These are phyloP conservation scores for Bretschneidera sinensis DNA, from an alignment of 345 rosid species.

Conservation along the genomic window DNA sequence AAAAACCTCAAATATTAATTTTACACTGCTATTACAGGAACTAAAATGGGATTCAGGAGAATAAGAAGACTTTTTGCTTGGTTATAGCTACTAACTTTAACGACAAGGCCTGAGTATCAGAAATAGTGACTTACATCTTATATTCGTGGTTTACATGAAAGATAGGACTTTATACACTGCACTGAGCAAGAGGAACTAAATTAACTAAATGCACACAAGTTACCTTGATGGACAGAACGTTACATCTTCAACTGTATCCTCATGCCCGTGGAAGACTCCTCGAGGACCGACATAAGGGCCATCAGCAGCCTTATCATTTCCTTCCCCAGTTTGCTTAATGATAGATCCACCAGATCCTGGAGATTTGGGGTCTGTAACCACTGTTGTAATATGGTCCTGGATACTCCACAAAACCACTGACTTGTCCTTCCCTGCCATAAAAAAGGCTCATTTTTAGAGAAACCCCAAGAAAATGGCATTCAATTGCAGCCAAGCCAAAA, in stretches of 20 bases:
- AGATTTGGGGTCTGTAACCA: slow-evolving; percentile 65
- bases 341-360: slow-evolving; percentile 72
- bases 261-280: slow-evolving; percentile 87
- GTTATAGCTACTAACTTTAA: not conserved
- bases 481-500: not conserved
- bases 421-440: slow-evolving; percentile 85
- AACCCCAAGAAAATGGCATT: slow-evolving; percentile 12
- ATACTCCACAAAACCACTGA: slow-evolving; percentile 96
- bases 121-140: not conserved
- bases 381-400: slow-evolving; percentile 85
- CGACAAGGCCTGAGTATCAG: not conserved
- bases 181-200: not conserved
- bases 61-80: not conserved
- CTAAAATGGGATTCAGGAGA: not conserved
- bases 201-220: slow-evolving; percentile 14
- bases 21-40: not conserved
- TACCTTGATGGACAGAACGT: slow-evolving; percentile 96
- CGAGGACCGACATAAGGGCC: slow-evolving; percentile 90
- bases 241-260: slow-evolving; percentile 97
- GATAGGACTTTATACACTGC: not conserved
- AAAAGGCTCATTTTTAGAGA: slow-evolving; percentile 18
- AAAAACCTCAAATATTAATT: slow-evolving; percentile 10
- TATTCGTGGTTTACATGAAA: not conserved
- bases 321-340: slow-evolving; percentile 68
- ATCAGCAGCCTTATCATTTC: slow-evolving; percentile 56